Evolutionary conservation across 441 rosid species (phyloP).

Genomic region (Metrosideros polymorpha): DNA sequence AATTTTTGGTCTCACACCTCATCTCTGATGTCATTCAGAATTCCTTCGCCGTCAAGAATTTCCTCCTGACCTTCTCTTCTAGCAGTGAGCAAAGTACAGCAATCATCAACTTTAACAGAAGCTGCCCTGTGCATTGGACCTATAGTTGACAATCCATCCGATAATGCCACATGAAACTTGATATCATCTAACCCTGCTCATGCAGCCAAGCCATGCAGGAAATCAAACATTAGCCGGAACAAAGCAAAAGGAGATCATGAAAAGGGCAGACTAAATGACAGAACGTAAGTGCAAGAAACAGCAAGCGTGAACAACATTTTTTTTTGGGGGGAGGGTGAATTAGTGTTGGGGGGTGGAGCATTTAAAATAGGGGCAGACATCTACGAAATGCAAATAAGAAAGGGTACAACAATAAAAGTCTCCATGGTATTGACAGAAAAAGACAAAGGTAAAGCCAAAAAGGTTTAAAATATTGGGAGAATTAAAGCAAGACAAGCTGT

Average conservation of each 20-base stretch:
- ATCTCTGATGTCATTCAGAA: slow-evolving; percentile 16
- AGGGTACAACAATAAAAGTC: not conserved
- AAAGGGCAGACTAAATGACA: not conserved
- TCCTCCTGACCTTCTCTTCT: slow-evolving; percentile 12
- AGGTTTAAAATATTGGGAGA: not conserved
- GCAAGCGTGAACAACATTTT: not conserved
- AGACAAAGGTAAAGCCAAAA: not conserved
- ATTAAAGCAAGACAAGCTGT: not conserved
- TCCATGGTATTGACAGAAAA: not conserved
- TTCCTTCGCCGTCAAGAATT: slow-evolving; percentile 16
- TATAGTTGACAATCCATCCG: slow-evolving; percentile 31
- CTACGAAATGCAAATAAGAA: not conserved
- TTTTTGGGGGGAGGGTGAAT: accelerated
- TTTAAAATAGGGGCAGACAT: not conserved
- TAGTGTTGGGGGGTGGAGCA: not conserved
- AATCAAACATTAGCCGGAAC: not conserved
- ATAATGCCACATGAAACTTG: slow-evolving; percentile 32
- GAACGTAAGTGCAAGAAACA: not conserved
- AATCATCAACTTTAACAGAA: slow-evolving; percentile 12
- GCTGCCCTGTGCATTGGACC: slow-evolving; percentile 32
- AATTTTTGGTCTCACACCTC: slow-evolving; percentile 11
- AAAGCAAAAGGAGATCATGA: not conserved
- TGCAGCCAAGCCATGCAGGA: not conserved
- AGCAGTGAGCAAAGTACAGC: slow-evolving; percentile 29
- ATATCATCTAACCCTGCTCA: slow-evolving; percentile 26